Percentiles rank a stretch among this genome's conserved stretches.
Evolutionary conservation across 805 yeast genomes (phyloP).

Genomic region (Sungouiozyma intestinalis): DNA sequence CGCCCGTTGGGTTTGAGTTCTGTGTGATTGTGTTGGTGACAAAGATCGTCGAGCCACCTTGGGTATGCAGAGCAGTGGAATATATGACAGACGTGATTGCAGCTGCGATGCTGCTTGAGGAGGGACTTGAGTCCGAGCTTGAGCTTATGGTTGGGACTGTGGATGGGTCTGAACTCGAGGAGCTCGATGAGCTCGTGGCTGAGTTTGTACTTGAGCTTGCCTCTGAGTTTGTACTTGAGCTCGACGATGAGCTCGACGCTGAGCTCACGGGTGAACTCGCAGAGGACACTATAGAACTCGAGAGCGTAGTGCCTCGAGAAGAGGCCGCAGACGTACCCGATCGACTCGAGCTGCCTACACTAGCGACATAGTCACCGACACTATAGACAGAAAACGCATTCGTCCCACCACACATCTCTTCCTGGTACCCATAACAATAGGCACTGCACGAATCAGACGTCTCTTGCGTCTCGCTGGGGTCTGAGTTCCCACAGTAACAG

Average conservation of each 20-base stretch:
- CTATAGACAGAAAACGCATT: constrained; percentile 37
- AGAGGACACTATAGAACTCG: not conserved
- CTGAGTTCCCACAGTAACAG: constrained; percentile 26
- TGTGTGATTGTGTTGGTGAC: constrained; percentile 21
- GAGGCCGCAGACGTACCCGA: constrained; percentile 6
- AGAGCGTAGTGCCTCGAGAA: constrained; percentile 1
- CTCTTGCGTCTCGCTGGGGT: constrained; percentile 12
- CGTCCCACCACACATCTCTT: constrained; percentile 56
- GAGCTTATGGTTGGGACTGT: constrained; percentile 11
- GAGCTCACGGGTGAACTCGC: too few relatives aligned
- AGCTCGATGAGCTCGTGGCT: not conserved
- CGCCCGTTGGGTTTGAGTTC: constrained; percentile 9
- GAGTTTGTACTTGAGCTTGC: constrained; percentile 1
- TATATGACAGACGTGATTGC: constrained; percentile 13
- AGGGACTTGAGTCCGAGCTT: constrained; percentile 15
- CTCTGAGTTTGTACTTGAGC: too few relatives aligned
- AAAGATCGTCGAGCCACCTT: constrained; percentile 23
- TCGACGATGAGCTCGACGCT: not conserved
- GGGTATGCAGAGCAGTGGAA: constrained; percentile 18
- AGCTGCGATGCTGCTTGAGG: constrained; percentile 5
- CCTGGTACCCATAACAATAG: constrained; percentile 47
- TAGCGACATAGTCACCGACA: constrained; percentile 12
- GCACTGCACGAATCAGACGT: constrained; percentile 16
- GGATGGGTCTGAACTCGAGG: constrained; percentile 2
- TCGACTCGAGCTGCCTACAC: constrained; percentile 7